Percentiles rank a stretch among this genome's conserved stretches.
phyloP scores from a whole-genome alignment of 2,329 filamentous ascomycete species.

The Phialophora macrospora region DNA sequence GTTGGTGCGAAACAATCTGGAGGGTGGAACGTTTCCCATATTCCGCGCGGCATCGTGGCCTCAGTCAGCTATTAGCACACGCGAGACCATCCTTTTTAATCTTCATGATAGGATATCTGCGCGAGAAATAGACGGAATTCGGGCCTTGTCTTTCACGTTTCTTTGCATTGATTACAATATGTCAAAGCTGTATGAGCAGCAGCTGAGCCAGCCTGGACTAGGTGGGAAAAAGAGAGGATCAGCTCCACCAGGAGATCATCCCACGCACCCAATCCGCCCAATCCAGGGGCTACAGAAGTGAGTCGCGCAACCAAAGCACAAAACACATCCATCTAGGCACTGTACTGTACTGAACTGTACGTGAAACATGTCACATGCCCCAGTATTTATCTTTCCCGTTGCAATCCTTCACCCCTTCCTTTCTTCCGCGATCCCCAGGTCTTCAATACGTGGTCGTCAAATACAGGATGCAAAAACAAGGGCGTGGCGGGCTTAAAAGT shows the following conservation, averaged over 20 bases:
- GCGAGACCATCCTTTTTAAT: too few relatives aligned
- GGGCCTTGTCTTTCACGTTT: neutral
- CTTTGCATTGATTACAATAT: neutral
- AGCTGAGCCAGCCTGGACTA: neutral
- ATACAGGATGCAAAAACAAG: neutral
- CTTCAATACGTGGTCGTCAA: neutral
- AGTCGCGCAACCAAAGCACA: neutral
- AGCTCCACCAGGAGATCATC: neutral
- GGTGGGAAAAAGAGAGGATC: neutral
- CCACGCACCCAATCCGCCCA: neutral
- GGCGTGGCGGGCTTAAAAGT: constrained; percentile 55
- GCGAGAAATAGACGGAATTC: neutral
- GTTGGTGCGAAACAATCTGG: neutral
- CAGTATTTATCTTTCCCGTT: neutral
- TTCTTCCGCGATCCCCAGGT: neutral
- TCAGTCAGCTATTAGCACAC: neutral
- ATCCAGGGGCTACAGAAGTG: neutral
- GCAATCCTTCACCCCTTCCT: neutral
- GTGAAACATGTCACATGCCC: neutral
- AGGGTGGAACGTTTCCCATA: constrained; percentile 24
- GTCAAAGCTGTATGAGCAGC: neutral
- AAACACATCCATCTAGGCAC: neutral
- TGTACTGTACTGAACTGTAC: neutral
- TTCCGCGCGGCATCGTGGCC: neutral
- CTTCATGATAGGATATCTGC: neutral